A percentile compares a stretch with the other conserved stretches of the same genome.
phyloP scores from a whole-genome alignment of 2,329 filamentous ascomycete species.

The Escovopsis weberi region DNA sequence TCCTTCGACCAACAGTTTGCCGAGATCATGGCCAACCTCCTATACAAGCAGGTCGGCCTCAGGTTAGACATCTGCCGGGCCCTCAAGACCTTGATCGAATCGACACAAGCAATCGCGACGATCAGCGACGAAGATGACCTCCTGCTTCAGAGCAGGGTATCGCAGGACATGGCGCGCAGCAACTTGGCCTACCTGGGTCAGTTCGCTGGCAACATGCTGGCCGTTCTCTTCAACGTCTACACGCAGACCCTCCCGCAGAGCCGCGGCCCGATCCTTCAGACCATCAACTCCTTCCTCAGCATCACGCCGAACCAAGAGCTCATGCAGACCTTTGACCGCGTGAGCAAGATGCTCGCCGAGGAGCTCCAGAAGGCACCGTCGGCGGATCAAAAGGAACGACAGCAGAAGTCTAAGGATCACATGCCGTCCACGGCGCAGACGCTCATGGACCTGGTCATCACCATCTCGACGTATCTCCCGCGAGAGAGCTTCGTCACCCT shows the following conservation, averaged over 20 bases:
- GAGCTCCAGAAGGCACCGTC: conserved; percentile 41
- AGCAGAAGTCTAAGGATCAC: conserved; percentile 45
- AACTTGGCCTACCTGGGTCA: conserved; percentile 70
- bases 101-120: conserved; percentile 66
- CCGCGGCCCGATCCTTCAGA: conserved; percentile 78
- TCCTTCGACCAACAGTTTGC: conserved; percentile 81
- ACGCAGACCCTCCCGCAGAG: conserved; percentile 90
- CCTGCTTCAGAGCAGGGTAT: conserved; percentile 63
- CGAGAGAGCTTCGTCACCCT: conserved; percentile 70
- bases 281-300: conserved; percentile 88
- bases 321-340: conserved; percentile 75
- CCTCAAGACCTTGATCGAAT: conserved; percentile 77
- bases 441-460: conserved; percentile 91
- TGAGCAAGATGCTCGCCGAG: conserved; percentile 67
- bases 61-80: conserved; percentile 77
- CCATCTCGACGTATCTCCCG: conserved; percentile 86
- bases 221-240: conserved; percentile 98
- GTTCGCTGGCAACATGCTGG: conserved; percentile 78
- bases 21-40: conserved; percentile 76
- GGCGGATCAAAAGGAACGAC: conserved; percentile 44
- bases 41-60: conserved; percentile 84
- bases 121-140: conserved; percentile 59
- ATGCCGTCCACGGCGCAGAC: conserved; percentile 92
- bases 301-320: conserved; percentile 68
- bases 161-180: conserved; percentile 57